Evolutionary conservation across 768 basidiomycete genomes (phyloP).

Genomic region (Kwoniella dejecticola): DNA sequence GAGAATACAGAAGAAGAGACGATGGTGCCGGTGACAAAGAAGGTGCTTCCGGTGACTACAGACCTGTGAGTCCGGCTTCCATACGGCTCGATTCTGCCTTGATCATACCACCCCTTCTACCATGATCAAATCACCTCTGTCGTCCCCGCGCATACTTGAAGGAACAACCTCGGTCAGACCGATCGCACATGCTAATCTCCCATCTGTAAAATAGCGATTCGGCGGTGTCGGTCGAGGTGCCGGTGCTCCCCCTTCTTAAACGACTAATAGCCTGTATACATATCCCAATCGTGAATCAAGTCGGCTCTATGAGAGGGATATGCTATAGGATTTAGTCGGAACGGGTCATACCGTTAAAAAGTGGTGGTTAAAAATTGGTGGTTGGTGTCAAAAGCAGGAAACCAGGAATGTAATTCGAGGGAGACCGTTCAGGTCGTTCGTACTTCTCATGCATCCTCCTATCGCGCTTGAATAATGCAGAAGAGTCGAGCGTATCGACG

Average conservation of each 20-base stretch:
- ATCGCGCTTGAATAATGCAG: background rate
- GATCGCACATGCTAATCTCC: too few relatives aligned
- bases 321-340: too few relatives aligned
- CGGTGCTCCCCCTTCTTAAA: slow-evolving; percentile 55
- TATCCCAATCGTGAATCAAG: background rate
- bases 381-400: background rate
- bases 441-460: background rate
- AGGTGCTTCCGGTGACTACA: slow-evolving; percentile 82
- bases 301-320: too few relatives aligned
- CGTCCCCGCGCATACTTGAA: too few relatives aligned
- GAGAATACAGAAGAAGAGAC: slow-evolving; percentile 74
- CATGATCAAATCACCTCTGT: too few relatives aligned
- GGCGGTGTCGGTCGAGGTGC: slow-evolving; percentile 57
- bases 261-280: background rate
- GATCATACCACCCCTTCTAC: too few relatives aligned
- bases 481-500: too few relatives aligned
- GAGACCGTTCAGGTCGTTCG: background rate
- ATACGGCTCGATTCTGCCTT: too few relatives aligned
- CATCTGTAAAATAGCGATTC: slow-evolving; percentile 54
- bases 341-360: too few relatives aligned
- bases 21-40: slow-evolving; percentile 70
- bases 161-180: too few relatives aligned
- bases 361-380: background rate
- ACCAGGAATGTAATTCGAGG: background rate
- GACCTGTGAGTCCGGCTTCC: slow-evolving; percentile 68